Evolutionary conservation across 345 rosid genomes (phyloP).

Genomic region (rapeseed (Brassica napus)): Da-Ae NC_063436.1:5031001-5031500

Average conservation of each 20-base stretch:
- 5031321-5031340: constrained; percentile 79
- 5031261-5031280: constrained; percentile 77
- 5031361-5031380: constrained; percentile 81
- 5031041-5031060: constrained; percentile 47
- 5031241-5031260: constrained; percentile 71
- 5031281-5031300: constrained; percentile 98
- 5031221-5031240: constrained; percentile 77
- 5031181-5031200: constrained; percentile 93
- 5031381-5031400: constrained; percentile 92
- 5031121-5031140: no score
- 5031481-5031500: constrained; percentile 15
- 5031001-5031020: constrained; percentile 93
- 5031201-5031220: constrained; percentile 66
- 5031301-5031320: constrained; percentile 56
- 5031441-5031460: constrained; percentile 1
- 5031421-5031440: constrained; percentile 14
- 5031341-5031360: constrained; percentile 59
- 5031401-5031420: constrained; percentile 37
- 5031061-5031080: constrained; percentile 20
- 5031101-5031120: background rate
- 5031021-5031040: constrained; percentile 94
- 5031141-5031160: constrained; percentile 20
- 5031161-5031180: constrained; percentile 79
- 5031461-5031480: constrained; percentile 9
- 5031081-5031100: background rate